Conservation (phyloP, 345 rosid genomes). For the Mangifera indica region DNA sequence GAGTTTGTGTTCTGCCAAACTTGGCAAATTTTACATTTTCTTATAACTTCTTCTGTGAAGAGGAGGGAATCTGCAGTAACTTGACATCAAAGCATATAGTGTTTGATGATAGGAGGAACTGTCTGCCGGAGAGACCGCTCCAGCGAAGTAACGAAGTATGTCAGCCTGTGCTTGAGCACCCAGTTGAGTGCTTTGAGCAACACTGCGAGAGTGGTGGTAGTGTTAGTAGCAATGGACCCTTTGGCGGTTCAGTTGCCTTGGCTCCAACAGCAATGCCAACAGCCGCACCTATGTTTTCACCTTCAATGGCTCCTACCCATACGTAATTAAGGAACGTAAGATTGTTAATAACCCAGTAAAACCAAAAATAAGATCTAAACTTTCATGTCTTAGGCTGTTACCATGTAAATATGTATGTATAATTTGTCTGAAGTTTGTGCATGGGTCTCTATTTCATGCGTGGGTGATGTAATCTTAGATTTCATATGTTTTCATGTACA, state of each 20-base stretch:
- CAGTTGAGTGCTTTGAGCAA: slow-evolving; percentile 62
- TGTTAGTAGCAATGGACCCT: background rate
- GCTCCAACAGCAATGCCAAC: slow-evolving; percentile 31
- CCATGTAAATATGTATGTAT: slow-evolving; percentile 5
- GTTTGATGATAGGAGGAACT: slow-evolving; percentile 69
- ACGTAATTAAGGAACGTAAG: slow-evolving; percentile 14
- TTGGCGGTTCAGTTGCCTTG: slow-evolving; percentile 20
- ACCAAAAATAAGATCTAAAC: slow-evolving; percentile 19
- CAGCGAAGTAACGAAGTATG: slow-evolving; percentile 74
- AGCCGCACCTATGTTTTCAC: slow-evolving; percentile 38
- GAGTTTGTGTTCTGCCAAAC: slow-evolving; percentile 69
- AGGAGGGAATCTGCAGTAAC: slow-evolving; percentile 71
- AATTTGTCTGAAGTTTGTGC: slow-evolving; percentile 1
- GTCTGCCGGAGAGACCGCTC: slow-evolving; percentile 66
- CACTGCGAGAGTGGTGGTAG: slow-evolving; percentile 23
- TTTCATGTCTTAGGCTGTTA: background rate
- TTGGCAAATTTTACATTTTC: slow-evolving; percentile 64
- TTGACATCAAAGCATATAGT: slow-evolving; percentile 51
- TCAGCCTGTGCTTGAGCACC: slow-evolving; percentile 54
- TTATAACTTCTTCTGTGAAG: slow-evolving; percentile 78
- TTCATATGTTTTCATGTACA: background rate
- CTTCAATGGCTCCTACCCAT: slow-evolving; percentile 49
- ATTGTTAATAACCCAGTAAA: background rate
- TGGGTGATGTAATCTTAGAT: background rate
- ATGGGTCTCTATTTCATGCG: background rate